Base-by-base conservation (phyloP, 2,329 filamentous ascomycete species). In the Diaporthe caulivora region DNA sequence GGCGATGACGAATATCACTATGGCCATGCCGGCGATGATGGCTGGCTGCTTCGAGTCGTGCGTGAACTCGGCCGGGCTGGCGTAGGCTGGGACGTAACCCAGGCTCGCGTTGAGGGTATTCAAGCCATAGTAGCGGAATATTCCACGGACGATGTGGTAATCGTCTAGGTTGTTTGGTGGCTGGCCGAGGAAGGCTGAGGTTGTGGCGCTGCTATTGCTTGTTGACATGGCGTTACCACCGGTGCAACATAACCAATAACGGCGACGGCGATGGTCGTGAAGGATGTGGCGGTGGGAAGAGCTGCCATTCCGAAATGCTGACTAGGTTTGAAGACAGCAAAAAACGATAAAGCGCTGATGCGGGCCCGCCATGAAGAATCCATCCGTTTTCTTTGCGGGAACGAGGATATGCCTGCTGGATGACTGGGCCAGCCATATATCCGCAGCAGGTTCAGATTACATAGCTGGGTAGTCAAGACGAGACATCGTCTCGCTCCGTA, bases 1-100 rank as follows among this genome's bases (percentile, higher is more conserved):
- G 51, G 68, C 57, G 4, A 75, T 75, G 29, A 68, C 26, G 13
- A 71, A 31, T 24, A 75, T 73, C 21, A 75, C 53, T 31, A 75
- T 60, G 2, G 55, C 57, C 71, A 75, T 64, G 24, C 73, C 73
- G 17, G 65, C 60, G 15, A 71, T 71, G n/a, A 75, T 34, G 31
- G 51, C 51, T 15, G 71, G 51, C 10, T 73, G 65, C 44, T 75
- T 73, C 21, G 71, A 69, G 57, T 73, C 53, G 31, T 71, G 60
- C 49, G 60, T 31, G 58, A 65, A 72, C 40, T 47, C 29, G 49
- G 70, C 49, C 21, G 70, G 70, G 26, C 24, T 64, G 5, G 49
- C 24, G 13, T 62, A 42, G 26, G 62, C 49, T 18, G 53, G 40
- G 3, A 54, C n/a, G 40, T n/a, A 67, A n/a, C 70, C 70, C 26